A percentile compares a stretch with the other conserved stretches of the same genome.
Evolutionary conservation across 2,329 filamentous ascomycete species (phyloP).

Genomic region (Diaporthe caulivora): DNA sequence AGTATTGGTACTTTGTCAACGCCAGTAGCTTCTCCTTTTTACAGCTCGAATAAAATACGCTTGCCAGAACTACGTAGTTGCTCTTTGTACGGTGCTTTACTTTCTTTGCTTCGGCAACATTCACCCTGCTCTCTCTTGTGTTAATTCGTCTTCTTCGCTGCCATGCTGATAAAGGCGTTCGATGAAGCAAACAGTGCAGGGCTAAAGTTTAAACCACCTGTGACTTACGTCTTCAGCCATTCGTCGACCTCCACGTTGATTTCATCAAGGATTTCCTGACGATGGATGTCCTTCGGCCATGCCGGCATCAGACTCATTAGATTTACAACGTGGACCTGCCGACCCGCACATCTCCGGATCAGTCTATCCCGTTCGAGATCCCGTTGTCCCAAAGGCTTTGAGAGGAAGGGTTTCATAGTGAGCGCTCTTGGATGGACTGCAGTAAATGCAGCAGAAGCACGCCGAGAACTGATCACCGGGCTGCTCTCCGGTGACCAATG

Average conservation of each 20-base stretch:
- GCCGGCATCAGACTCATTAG: not conserved
- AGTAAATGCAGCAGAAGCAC: not conserved
- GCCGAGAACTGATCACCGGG: not conserved
- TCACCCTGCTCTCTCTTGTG: not conserved
- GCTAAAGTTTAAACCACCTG: not conserved
- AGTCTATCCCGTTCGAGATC: conserved; percentile 1
- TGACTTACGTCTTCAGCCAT: conserved; percentile 14
- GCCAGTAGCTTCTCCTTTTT: not conserved
- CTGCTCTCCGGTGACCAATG: not conserved
- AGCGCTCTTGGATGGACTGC: not conserved
- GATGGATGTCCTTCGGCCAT: not conserved
- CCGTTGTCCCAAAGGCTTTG: not conserved
- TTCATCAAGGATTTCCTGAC: not conserved
- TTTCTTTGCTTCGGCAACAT: not conserved
- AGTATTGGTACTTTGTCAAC: conserved; percentile 13
- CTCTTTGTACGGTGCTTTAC: not conserved
- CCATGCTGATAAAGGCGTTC: not conserved
- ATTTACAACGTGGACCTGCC: not conserved
- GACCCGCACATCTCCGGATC: not conserved
- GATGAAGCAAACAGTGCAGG: not conserved
- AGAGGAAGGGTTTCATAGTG: not conserved
- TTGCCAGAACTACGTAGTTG: not conserved
- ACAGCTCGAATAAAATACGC: not conserved
- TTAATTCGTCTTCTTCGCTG: not conserved
- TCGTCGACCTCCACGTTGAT: not conserved